phyloP scores from a whole-genome alignment of 768 basidiomycete genomes.

The Myochromella boudieri region DNA sequence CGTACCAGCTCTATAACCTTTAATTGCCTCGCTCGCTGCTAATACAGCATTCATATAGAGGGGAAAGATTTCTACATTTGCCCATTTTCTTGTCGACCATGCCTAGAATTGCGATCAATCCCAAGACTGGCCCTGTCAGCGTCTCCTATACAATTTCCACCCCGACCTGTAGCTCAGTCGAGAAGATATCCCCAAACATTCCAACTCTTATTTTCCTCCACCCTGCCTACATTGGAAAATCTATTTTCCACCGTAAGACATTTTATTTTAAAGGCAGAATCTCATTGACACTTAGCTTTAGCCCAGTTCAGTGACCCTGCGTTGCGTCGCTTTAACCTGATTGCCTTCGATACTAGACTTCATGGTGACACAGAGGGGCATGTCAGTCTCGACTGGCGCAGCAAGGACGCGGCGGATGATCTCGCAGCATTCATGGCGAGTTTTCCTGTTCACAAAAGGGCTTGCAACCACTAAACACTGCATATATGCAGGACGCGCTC shows the following conservation, averaged over 20 bases:
- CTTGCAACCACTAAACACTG: neutral
- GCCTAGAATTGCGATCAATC: constrained; percentile 30
- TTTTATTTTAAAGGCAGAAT: neutral
- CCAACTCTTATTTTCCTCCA: constrained; percentile 38
- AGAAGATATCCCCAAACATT: constrained; percentile 26
- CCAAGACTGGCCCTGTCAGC: constrained; percentile 26
- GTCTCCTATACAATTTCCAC: constrained; percentile 38
- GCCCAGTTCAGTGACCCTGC: constrained; percentile 31
- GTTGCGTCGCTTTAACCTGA: constrained; percentile 37
- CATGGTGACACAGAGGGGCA: constrained; percentile 31
- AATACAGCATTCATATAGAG: no score
- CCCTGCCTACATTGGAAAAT: constrained; percentile 30
- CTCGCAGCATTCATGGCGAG: constrained; percentile 35
- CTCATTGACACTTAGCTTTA: constrained; percentile 7
- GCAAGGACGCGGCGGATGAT: constrained; percentile 33
- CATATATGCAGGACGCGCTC: constrained; percentile 29
- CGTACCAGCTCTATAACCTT: no score
- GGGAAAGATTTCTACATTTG: no score
- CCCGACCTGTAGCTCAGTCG: constrained; percentile 26
- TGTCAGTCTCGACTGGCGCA: constrained; percentile 24
- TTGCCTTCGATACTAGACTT: constrained; percentile 31
- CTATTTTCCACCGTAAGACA: constrained; percentile 31
- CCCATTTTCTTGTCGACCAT: no score
- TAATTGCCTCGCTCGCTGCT: no score
- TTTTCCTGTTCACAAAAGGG: neutral